Evolutionary conservation across 2,329 filamentous ascomycete genomes (phyloP).

Genomic region (Epichloe hybrida): DNA sequence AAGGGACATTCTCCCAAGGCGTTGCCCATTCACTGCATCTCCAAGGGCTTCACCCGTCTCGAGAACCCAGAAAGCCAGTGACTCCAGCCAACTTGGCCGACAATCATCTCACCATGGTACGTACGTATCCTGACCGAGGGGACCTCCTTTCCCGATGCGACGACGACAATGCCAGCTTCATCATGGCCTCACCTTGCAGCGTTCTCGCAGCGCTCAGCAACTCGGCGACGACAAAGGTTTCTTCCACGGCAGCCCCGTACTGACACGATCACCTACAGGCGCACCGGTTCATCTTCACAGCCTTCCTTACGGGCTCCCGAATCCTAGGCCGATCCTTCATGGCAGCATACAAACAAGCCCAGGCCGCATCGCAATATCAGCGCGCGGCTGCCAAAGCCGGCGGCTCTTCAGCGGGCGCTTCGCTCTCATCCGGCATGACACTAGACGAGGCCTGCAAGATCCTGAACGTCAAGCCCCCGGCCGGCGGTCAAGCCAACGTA

Average conservation of each 20-base stretch:
- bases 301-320: conserved; percentile 78
- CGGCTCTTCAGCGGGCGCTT: conserved; percentile 38
- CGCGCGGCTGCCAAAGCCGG: conserved; percentile 54
- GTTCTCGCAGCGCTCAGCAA: no score
- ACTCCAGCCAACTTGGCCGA: conserved; percentile 1
- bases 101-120: conserved; percentile 16
- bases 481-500: conserved; percentile 58
- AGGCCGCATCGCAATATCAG: conserved; percentile 72
- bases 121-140: neutral
- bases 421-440: conserved; percentile 59
- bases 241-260: neutral
- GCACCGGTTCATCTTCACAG: conserved; percentile 78
- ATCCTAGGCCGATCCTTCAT: conserved; percentile 86
- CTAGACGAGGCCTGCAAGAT: conserved; percentile 96
- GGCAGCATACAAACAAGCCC: conserved; percentile 92
- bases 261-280: conserved; percentile 43
- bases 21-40: neutral
- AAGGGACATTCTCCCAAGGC: conserved; percentile 11
- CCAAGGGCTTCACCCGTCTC: neutral
- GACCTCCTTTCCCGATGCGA: neutral
- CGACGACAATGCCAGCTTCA: neutral
- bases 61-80: conserved; percentile 1
- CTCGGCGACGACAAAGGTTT: no score
- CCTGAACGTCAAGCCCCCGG: conserved; percentile 86
- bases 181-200: neutral